A percentile compares a stretch with the other conserved stretches of the same genome.
Conservation (phyloP, 2,329 filamentous ascomycete genomes). For the Bipolaris oryzae region DNA sequence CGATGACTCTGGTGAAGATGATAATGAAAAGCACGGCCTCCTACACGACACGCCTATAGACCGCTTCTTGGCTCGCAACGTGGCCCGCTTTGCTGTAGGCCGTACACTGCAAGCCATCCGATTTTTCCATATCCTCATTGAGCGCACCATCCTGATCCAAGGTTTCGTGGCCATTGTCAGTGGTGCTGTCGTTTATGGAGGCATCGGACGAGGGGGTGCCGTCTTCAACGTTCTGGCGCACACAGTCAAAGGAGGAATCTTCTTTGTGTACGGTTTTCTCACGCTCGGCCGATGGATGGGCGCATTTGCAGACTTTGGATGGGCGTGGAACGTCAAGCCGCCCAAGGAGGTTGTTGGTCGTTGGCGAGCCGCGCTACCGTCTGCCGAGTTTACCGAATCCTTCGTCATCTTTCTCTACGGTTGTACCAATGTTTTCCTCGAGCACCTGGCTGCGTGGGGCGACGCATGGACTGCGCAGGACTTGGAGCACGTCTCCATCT, state of each 20-base stretch:
- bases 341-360: constrained; percentile 60
- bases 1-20: constrained; percentile 54
- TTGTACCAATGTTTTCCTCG: constrained; percentile 86
- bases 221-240: constrained; percentile 89
- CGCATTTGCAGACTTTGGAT: constrained; percentile 86
- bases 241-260: constrained; percentile 92
- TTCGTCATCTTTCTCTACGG: constrained; percentile 91
- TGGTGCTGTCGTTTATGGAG: constrained; percentile 77
- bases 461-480: constrained; percentile 76
- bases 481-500: constrained; percentile 90
- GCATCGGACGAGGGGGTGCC: constrained; percentile 74
- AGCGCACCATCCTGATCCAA: constrained; percentile 77
- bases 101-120: constrained; percentile 63
- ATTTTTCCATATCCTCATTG: constrained; percentile 69
- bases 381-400: constrained; percentile 88
- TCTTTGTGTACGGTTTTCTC: constrained; percentile 89
- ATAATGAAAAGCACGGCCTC: constrained; percentile 55
- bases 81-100: constrained; percentile 62
- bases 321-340: constrained; percentile 92
- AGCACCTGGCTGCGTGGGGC: constrained; percentile 79
- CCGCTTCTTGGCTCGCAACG: constrained; percentile 59
- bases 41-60: constrained; percentile 56
- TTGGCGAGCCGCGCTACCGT: constrained; percentile 68
- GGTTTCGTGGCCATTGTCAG: constrained; percentile 75
- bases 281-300: constrained; percentile 90